Evolutionary conservation across 306 rosid species (phyloP).

Genomic region (Rosa lucieae): DNA sequence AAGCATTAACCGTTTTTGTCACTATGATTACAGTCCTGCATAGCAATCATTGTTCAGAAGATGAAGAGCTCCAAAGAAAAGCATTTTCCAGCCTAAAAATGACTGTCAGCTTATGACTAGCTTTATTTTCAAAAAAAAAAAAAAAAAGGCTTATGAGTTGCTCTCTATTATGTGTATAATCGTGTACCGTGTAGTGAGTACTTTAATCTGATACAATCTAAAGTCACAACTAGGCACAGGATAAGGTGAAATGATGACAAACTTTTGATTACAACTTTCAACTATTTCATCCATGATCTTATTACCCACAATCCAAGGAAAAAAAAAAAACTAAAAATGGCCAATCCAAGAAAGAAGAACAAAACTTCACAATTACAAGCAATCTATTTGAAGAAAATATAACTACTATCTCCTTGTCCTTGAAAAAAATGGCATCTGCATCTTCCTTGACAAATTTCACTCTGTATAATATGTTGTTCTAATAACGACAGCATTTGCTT

Average conservation of each 20-base stretch:
- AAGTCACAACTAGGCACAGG: slow-evolving; percentile 13
- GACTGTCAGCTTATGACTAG: not conserved
- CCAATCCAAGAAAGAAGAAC: slow-evolving; percentile 36
- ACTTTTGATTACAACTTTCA: slow-evolving; percentile 47
- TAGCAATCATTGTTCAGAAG: not conserved
- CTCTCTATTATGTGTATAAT: not conserved
- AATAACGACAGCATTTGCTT: slow-evolving; percentile 11
- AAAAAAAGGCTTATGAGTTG: too few relatives aligned
- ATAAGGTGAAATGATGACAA: slow-evolving; percentile 13
- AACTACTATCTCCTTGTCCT: slow-evolving; percentile 46
- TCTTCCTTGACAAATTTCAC: slow-evolving; percentile 37
- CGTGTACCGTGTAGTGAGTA: not conserved
- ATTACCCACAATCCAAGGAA: slow-evolving; percentile 46
- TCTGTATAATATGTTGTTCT: slow-evolving; percentile 35
- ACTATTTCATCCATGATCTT: slow-evolving; percentile 43
- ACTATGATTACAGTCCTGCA: not conserved
- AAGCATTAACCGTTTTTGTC: not conserved
- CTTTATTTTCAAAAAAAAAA: not conserved
- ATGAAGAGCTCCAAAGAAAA: slow-evolving; percentile 3
- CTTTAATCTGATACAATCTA: slow-evolving; percentile 10
- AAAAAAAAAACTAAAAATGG: slow-evolving; percentile 34
- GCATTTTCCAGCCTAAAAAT: not conserved
- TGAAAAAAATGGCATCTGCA: slow-evolving; percentile 24
- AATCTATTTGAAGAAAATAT: slow-evolving; percentile 46
- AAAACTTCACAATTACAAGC: slow-evolving; percentile 56